Evolutionary conservation across 2,329 filamentous ascomycete genomes (phyloP).

Genomic region (Elsinoe perseae): DNA sequence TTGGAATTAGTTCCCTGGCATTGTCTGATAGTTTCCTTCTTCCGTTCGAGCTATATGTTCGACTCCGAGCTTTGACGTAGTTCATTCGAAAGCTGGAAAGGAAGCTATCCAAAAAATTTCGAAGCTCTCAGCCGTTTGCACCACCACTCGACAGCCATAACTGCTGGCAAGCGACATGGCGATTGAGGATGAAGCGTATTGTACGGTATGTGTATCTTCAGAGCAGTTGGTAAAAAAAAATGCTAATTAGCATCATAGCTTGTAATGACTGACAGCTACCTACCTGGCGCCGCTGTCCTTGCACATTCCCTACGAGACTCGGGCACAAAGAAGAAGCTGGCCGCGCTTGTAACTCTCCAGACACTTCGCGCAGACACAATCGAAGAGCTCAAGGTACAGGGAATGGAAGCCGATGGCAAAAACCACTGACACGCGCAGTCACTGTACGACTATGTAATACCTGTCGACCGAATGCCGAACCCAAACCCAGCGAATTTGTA

Average conservation of each 20-base stretch:
- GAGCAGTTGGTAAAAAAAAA: neutral
- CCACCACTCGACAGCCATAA: neutral
- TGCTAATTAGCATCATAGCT: conserved; percentile 51
- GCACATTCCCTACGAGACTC: conserved; percentile 91
- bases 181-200: conserved; percentile 53
- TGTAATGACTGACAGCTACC: conserved; percentile 82
- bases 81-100: neutral
- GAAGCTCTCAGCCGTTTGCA: conserved; percentile 10
- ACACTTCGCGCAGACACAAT: conserved; percentile 68
- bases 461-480: conserved; percentile 73
- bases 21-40: neutral
- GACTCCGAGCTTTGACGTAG: conserved; percentile 7
- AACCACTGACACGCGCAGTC: conserved; percentile 43
- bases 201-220: conserved; percentile 47
- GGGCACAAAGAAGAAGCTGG: conserved; percentile 77
- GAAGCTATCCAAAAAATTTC: conserved; percentile 4
- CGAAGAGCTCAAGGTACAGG: conserved; percentile 62
- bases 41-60: neutral
- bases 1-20: neutral
- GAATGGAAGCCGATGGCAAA: neutral
- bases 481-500: conserved; percentile 71
- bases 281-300: conserved; percentile 87
- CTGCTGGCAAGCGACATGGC: conserved; percentile 21
- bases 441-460: conserved; percentile 81
- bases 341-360: conserved; percentile 74